Evolutionary conservation across 306 rosid genomes (phyloP), one percentile per base, ranked within the genome.

Genomic region (Vicia villosa): DNA sequence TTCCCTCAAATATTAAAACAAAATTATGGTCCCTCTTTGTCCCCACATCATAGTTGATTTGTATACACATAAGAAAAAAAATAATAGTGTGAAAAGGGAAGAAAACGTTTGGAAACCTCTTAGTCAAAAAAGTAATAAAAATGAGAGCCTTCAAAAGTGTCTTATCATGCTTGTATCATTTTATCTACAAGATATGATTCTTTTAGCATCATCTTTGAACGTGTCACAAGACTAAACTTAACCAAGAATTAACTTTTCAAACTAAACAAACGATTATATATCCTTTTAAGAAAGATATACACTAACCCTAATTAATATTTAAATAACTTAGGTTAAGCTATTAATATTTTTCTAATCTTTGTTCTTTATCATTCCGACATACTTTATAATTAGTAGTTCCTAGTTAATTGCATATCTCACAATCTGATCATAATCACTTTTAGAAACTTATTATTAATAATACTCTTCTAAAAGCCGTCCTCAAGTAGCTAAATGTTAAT

Each of bases 291-390:
- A 57, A 75, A 34, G 56, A 64, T 37, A 60, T n/a, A n/a, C 30
- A 40, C 47, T 72, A 42, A 62, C n/a, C 41, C 28, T 59, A 63
- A 14, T 61, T 49, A 64, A 20, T 63, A 63, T 17, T 11, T 21
- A 55, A 16, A 61, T 36, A 60, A 60, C 54, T 57, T 21, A 63
- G 73, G 24, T 72, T 88, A 78, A 82, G 28, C 41, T 55, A 70
- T 75, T 71, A 17, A 50, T 24, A 67, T 36, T 76, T 51, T 55
- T 78, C 42, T 51, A 66, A 73, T 66, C 74, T 26, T 49, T 83
- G 85, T 79, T 85, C 74, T 72, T 86, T 82, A 77, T 84, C 49
- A 81, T 82, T 75, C 91, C 88, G 81, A 83, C 89, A 88, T 80
- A 17, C 55, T 69, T 57, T 73, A 60, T 56, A 26, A 26, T 66